Conservation (phyloP, 192 early-diverging fungal species). For the Oehlia diaphana region DNA sequence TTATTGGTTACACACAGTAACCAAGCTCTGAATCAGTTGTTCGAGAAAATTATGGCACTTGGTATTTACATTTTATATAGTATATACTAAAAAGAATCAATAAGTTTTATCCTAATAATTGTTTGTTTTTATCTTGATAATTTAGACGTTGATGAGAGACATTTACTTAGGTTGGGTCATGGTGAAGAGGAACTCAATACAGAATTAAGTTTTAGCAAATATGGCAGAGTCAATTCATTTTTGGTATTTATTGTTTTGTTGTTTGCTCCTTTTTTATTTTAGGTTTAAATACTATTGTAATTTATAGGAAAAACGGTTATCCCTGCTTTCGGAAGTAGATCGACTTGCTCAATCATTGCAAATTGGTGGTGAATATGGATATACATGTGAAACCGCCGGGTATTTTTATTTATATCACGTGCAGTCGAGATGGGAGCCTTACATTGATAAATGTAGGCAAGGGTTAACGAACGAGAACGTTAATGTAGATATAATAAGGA, state of each 20-base stretch:
- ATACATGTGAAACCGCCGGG: conserved; percentile 89
- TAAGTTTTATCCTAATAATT: neutral
- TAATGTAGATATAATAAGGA: conserved; percentile 38
- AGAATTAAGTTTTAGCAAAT: conserved; percentile 83
- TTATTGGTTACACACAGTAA: conserved; percentile 95
- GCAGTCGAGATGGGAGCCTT: conserved; percentile 72
- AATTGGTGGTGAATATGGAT: conserved; percentile 83
- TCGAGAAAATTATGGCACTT: conserved; percentile 89
- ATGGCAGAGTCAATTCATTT: conserved; percentile 92
- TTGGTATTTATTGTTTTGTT: conserved; percentile 36
- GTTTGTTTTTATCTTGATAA: neutral
- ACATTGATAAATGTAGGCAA: conserved; percentile 38
- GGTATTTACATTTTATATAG: neutral
- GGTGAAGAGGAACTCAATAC: conserved; percentile 89
- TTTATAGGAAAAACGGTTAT: conserved; percentile 62
- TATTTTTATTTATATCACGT: conserved; percentile 88
- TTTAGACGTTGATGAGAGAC: conserved; percentile 86
- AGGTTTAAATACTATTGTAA: neutral
- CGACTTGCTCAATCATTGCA: conserved; percentile 72
- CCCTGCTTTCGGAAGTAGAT: conserved; percentile 76
- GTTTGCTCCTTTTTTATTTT: neutral
- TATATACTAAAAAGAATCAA: neutral
- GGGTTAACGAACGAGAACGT: conserved; percentile 25
- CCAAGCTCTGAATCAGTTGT: conserved; percentile 98
- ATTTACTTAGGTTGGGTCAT: conserved; percentile 93